Conservation (phyloP, 2,329 filamentous ascomycete species). For the Lachnellula suecica region DNA sequence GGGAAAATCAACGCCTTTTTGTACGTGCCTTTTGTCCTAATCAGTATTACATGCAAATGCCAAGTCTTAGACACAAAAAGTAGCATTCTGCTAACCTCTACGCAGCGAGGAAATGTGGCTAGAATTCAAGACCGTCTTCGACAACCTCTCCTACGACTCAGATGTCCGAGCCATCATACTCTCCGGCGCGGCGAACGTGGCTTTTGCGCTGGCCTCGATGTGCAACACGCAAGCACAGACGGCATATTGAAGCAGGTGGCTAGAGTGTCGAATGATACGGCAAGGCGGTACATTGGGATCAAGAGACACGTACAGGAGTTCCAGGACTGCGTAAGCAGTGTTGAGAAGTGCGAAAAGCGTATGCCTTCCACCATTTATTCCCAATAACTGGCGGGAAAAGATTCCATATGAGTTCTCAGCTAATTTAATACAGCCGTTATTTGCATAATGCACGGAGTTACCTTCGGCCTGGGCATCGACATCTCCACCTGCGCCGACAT, state of each 20-base stretch:
- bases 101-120: slow-evolving; percentile 73
- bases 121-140: slow-evolving; percentile 73
- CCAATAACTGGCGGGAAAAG: not conserved
- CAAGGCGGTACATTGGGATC: slow-evolving; percentile 60
- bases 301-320: slow-evolving; percentile 75
- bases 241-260: slow-evolving; percentile 39
- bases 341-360: slow-evolving; percentile 91
- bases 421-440: slow-evolving; percentile 65
- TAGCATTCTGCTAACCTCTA: not conserved
- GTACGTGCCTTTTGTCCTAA: not conserved
- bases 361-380: slow-evolving; percentile 33
- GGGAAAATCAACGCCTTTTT: slow-evolving; percentile 86
- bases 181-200: slow-evolving; percentile 80
- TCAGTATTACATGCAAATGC: not conserved
- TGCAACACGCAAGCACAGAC: slow-evolving; percentile 64
- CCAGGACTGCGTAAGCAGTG: slow-evolving; percentile 71
- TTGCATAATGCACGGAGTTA: slow-evolving; percentile 74
- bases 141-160: slow-evolving; percentile 67
- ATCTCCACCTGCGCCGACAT: slow-evolving; percentile 70
- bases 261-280: slow-evolving; percentile 49
- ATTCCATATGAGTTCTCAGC: not conserved
- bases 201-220: slow-evolving; percentile 85
- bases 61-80: not conserved
- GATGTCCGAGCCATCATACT: slow-evolving; percentile 76
- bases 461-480: slow-evolving; percentile 77